Conservation (phyloP, 2,329 filamentous ascomycete species). For the Phoma herbarum region DNA sequence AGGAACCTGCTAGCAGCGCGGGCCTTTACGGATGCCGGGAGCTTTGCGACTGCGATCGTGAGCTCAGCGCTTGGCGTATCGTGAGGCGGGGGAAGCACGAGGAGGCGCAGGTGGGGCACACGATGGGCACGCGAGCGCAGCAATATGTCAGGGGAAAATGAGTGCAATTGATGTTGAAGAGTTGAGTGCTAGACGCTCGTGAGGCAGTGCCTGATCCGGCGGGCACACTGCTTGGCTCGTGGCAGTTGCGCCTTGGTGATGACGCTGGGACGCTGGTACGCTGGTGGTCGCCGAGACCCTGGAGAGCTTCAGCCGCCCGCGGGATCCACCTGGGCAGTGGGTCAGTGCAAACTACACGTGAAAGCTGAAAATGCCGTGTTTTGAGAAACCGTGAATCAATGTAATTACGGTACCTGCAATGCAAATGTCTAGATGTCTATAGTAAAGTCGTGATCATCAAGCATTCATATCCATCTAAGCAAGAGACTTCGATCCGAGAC, state of each 20-base stretch:
- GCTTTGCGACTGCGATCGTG: slow-evolving; percentile 35
- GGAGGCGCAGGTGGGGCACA: slow-evolving; percentile 15
- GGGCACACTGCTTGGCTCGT: slow-evolving; percentile 35
- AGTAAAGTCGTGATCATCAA: slow-evolving; percentile 13
- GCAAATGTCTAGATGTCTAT: slow-evolving; percentile 34
- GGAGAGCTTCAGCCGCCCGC: no score
- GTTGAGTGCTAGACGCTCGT: not conserved
- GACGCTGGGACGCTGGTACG: no score
- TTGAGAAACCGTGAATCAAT: not conserved
- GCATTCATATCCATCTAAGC: slow-evolving; percentile 25
- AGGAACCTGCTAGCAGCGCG: slow-evolving; percentile 6
- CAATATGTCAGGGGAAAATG: not conserved
- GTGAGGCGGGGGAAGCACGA: slow-evolving; percentile 36
- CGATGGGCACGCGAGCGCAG: slow-evolving; percentile 10
- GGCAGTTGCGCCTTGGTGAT: slow-evolving; percentile 20
- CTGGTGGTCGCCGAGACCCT: slow-evolving; percentile 16
- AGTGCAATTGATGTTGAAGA: slow-evolving; percentile 1
- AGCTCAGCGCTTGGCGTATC: slow-evolving; percentile 31
- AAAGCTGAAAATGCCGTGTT: not conserved
- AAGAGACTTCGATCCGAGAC: slow-evolving; percentile 76
- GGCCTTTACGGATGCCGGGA: slow-evolving; percentile 35
- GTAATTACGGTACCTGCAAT: slow-evolving; percentile 10
- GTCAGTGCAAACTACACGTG: slow-evolving; percentile 13
- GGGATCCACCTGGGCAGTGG: slow-evolving; percentile 1
- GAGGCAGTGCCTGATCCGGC: slow-evolving; percentile 27